Conservation (phyloP, 768 basidiomycete genomes). For the Boletus rubescentipes region DNA sequence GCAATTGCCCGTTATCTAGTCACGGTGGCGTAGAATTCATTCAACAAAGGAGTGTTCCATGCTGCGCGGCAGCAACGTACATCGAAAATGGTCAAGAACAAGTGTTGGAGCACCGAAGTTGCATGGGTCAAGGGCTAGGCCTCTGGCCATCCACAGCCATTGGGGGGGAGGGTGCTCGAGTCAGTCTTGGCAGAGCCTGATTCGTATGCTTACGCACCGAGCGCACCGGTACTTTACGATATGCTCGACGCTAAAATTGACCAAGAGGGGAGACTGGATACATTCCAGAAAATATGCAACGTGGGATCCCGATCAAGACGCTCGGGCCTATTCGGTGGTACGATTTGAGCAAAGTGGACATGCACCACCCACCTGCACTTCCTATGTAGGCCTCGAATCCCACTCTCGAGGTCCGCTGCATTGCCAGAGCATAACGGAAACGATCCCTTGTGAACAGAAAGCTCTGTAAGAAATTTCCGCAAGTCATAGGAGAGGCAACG, state of each 20-base stretch:
- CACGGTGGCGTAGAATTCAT: slow-evolving; percentile 28
- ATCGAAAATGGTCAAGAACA: slow-evolving; percentile 4
- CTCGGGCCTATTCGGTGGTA: slow-evolving; percentile 11
- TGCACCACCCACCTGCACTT: slow-evolving; percentile 25
- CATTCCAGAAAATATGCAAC: slow-evolving; percentile 28
- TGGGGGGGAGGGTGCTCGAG: background rate
- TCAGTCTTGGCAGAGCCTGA: slow-evolving; percentile 19
- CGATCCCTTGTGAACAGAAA: slow-evolving; percentile 10
- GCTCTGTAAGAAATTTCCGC: slow-evolving; percentile 22
- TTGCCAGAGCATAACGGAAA: slow-evolving; percentile 24
- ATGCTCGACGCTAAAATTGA: slow-evolving; percentile 12
- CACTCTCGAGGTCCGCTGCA: slow-evolving; percentile 12
- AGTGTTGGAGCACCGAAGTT: slow-evolving; percentile 10
- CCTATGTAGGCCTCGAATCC: slow-evolving; percentile 20
- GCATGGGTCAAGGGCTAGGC: slow-evolving; percentile 30
- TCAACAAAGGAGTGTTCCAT: slow-evolving; percentile 18
- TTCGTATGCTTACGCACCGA: slow-evolving; percentile 16
- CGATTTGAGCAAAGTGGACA: slow-evolving; percentile 16
- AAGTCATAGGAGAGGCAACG: slow-evolving; percentile 19
- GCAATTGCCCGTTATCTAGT: slow-evolving; percentile 25
- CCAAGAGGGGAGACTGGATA: slow-evolving; percentile 4
- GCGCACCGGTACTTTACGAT: slow-evolving; percentile 21
- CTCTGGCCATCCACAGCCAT: slow-evolving; percentile 14
- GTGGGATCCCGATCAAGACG: slow-evolving; percentile 21
- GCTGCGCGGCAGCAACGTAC: slow-evolving; percentile 16